These are phyloP conservation scores for Dinochytrium kinnereticum DNA, from an alignment of 371 early-diverging fungal species.

Conservation along the genomic window DNA sequence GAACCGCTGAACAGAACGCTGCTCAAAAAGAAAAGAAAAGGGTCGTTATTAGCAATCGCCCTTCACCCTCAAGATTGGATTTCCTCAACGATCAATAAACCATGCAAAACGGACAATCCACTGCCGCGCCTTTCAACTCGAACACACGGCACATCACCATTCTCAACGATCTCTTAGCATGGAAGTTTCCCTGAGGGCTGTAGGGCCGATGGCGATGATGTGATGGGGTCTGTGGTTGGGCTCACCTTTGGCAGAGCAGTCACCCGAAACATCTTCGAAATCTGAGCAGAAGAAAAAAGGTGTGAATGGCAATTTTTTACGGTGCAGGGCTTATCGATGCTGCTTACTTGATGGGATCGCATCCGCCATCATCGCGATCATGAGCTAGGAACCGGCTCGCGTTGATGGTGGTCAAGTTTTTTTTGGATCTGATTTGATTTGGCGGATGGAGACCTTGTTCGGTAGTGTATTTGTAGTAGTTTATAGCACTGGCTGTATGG, in stretches of 20 bases:
- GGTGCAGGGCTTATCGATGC: no score
- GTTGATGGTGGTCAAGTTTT: no score
- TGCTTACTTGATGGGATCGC: no score
- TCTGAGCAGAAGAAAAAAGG: background rate
- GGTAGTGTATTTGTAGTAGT: no score
- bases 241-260: slow-evolving; percentile 2
- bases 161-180: background rate
- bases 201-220: background rate
- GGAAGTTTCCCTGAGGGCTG: no score
- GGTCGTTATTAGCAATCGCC: no score
- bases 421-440: no score
- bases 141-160: background rate
- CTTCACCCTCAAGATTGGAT: background rate
- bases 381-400: no score
- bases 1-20: background rate
- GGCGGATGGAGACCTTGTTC: no score
- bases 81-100: background rate
- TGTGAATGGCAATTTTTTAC: no score
- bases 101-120: background rate
- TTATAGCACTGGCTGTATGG: no score
- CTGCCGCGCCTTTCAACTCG: background rate
- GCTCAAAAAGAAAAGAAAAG: background rate
- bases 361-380: no score
- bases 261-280: slow-evolving; percentile 12
- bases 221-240: background rate